Evolutionary conservation across 768 basidiomycete species (phyloP), one percentile per base, ranked within the genome.

Genomic region (Leccinellum rugosiceps): DNA sequence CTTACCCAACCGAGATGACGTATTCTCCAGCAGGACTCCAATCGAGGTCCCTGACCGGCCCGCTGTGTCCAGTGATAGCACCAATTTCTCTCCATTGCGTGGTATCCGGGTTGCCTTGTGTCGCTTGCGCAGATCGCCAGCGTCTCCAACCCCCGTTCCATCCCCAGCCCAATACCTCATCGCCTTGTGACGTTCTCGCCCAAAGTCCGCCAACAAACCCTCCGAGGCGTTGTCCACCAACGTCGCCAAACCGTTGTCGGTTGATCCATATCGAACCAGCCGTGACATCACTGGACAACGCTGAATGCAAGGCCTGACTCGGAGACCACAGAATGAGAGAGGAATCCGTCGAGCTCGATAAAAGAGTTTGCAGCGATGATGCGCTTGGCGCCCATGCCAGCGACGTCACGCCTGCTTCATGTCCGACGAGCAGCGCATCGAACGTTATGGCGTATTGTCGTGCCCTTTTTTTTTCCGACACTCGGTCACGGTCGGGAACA

Each of bases 121-220:
- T 32, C 26, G 52, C 48, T 30, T 50, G 58, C 3, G 60, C 61
- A 58, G 82, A 82, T 11, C 75, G 73, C 96, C 97, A 99, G 31
- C 92, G 80, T 63, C 96, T 81, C 88, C 92, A 95, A 1, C 92
- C 90, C 31, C 97, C 97, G 50, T 86, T 86, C 97, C 97, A 99
- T 0, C 94, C 95, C 83, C 87, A 91, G 3, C 90, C 90, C 17
- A 96, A 65, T 0, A 84, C 88, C 43, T 91, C 85, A 23, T 71
- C 65, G 0, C 87, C 88, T 26, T 35, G 64, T 6, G 45, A 48
- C 17, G 76, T 70, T 28, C 68, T 71, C 1, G 81, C 83, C 95
- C 95, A 99, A 6, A 92, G 63, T 0, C 90, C 94, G 2, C 94
- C 94, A 43, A 95, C 87, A 69, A 99, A 98, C 0, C 95, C 96